A percentile compares a stretch with the other conserved stretches of the same genome.
phyloP scores from a whole-genome alignment of 2,329 filamentous ascomycete genomes.

The Byssoonygena ceratinophila region DNA sequence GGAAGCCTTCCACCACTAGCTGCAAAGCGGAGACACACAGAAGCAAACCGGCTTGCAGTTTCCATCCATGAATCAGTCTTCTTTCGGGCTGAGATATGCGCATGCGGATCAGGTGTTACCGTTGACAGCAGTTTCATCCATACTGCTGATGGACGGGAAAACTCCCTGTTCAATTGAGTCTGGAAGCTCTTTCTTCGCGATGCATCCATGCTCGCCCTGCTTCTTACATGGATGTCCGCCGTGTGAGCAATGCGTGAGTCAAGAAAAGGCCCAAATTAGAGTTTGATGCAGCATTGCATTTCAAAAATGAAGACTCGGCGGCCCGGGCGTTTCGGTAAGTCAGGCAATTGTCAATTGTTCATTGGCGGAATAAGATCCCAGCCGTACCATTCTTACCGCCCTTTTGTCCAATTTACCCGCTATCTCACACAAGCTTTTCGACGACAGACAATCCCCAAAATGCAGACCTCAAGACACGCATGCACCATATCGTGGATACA shows the following conservation, averaged over 20 bases:
- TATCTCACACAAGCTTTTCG: neutral
- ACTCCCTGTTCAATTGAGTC: neutral
- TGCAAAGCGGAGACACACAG: neutral
- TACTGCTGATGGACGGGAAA: neutral
- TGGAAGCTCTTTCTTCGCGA: neutral
- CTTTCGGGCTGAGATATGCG: neutral
- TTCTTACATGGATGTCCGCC: neutral
- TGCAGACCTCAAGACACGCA: too few relatives aligned
- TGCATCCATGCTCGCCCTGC: neutral
- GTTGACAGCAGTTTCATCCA: too few relatives aligned
- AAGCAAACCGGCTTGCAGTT: neutral
- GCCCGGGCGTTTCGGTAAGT: constrained; percentile 1
- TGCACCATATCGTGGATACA: too few relatives aligned
- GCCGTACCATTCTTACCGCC: neutral
- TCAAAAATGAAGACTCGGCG: constrained; percentile 2
- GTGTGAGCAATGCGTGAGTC: neutral
- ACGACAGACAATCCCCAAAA: too few relatives aligned
- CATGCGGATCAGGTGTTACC: too few relatives aligned
- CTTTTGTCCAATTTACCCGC: neutral
- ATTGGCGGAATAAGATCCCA: too few relatives aligned
- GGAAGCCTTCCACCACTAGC: constrained; percentile 2
- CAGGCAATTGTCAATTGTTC: constrained; percentile 2
- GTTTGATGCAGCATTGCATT: neutral
- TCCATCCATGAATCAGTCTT: too few relatives aligned
- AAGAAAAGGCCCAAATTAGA: neutral